Conservation (phyloP, 176 grass and related monocot species). For the Carex pumila region DNA sequence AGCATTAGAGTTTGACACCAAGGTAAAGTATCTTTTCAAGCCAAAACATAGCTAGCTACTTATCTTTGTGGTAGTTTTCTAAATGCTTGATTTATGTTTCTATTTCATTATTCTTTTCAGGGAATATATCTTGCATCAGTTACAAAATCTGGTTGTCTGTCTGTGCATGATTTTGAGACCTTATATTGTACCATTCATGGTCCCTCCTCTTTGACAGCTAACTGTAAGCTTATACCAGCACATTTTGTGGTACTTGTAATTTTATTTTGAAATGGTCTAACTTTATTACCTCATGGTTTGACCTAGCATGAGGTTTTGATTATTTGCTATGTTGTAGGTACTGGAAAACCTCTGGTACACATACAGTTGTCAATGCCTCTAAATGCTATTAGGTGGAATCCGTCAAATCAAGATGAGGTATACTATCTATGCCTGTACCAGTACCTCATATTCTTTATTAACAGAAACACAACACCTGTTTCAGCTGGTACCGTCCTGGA, state of each 20-base stretch:
- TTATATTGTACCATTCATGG: conserved; percentile 64
- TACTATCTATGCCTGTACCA: neutral
- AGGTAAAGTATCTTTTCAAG: conserved; percentile 35
- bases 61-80: neutral
- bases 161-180: conserved; percentile 90
- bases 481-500: neutral
- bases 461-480: neutral
- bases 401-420: conserved; percentile 97
- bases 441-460: neutral
- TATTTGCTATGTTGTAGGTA: conserved; percentile 39
- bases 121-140: conserved; percentile 93
- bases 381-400: conserved; percentile 74
- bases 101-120: conserved; percentile 36
- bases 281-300: neutral
- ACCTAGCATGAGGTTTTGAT: neutral
- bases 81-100: conserved; percentile 22
- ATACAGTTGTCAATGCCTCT: conserved; percentile 33
- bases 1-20: conserved; percentile 77
- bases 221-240: conserved; percentile 25
- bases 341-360: conserved; percentile 63
- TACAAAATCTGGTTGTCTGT: conserved; percentile 80
- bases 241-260: neutral
- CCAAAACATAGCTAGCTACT: neutral
- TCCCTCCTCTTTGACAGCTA: conserved; percentile 35
- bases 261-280: neutral